Evolutionary conservation across 2,329 filamentous ascomycete species (phyloP), one percentile per base, ranked within the genome.

Genomic region (Tolypocladium endophyticum): DNA sequence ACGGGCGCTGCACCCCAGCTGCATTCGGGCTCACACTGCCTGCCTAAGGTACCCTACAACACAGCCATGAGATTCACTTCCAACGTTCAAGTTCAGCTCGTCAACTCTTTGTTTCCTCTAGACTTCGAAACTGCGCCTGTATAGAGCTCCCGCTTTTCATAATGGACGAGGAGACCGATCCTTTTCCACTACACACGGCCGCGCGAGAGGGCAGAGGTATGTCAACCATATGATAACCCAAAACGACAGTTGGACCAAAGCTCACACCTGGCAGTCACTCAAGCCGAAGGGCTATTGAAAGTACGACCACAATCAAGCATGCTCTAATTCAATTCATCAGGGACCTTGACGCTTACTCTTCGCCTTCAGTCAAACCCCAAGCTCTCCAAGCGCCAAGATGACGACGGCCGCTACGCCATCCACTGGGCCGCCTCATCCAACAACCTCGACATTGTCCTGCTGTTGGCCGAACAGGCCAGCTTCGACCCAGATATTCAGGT

Each of bases 401-500:
- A 90, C 56, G 94, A 99, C 72, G 90, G 91, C 20, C 89, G 94
- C 53, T 83, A 96, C 43, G 87, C 94, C 2, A 86, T 97, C 60
- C 94, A 99, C 79, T 99, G 94, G 94, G 93, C 94, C 0, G 85
- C 86, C 2, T 94, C 92, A 28, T 88, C 89, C 73, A 95, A 94
- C 71, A 87, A 86, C 65, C 75, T 87, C 8, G 82, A 87, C 30
- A 91, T 97, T 61, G 86, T 90, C 23, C 79, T 88, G 56, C 71
- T 93, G 25, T 79, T 97, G 4, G 81, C 88, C 2, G 81, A 89
- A 59, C 79, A 80, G 62, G 87, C 87, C 67, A 80, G 80, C 61
- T 96, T 97, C 69, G 91, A 97, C 70, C 83, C 90, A 0, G 92
- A 97, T 73, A 87, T 87, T 23, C 84, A 91, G 75, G 88, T 90